Evolutionary conservation across 441 rosid species (phyloP).

Genomic region (Gossypium trilobum): DNA sequence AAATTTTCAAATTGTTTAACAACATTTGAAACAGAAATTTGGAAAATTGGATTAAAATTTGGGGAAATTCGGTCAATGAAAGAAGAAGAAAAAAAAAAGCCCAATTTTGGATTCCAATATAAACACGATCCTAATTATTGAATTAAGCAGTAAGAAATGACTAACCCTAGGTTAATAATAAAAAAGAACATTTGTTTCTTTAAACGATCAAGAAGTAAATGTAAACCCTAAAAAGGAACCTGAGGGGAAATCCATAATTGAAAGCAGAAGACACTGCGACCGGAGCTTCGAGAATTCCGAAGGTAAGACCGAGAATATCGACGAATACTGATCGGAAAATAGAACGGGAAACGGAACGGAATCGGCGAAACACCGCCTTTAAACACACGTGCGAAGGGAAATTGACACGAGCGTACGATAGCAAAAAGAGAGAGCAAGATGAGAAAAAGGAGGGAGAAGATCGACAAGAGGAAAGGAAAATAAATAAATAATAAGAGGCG

Average conservation of each 20-base stretch:
- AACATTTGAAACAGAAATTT: neutral
- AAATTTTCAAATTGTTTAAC: neutral
- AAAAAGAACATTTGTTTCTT: neutral
- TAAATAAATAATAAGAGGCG: neutral
- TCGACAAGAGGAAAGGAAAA: neutral
- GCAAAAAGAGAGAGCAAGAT: neutral
- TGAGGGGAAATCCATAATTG: neutral
- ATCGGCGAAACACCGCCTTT: conserved; percentile 3
- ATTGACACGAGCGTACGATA: conserved; percentile 2
- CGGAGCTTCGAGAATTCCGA: conserved; percentile 6
- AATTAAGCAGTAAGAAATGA: neutral
- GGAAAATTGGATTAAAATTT: neutral
- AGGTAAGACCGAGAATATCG: neutral
- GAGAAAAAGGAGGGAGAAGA: neutral
- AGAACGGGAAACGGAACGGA: neutral
- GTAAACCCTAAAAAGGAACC: conserved; percentile 14
- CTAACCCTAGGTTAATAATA: neutral
- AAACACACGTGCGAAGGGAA: conserved; percentile 13
- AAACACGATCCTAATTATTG: neutral
- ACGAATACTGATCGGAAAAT: neutral
- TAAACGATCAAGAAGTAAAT: neutral
- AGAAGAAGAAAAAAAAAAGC: neutral
- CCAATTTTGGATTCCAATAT: neutral
- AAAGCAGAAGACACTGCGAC: neutral
- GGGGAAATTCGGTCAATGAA: neutral